Evolutionary conservation across 345 rosid genomes (phyloP).

Genomic region (Stellera chamaejasme): DNA sequence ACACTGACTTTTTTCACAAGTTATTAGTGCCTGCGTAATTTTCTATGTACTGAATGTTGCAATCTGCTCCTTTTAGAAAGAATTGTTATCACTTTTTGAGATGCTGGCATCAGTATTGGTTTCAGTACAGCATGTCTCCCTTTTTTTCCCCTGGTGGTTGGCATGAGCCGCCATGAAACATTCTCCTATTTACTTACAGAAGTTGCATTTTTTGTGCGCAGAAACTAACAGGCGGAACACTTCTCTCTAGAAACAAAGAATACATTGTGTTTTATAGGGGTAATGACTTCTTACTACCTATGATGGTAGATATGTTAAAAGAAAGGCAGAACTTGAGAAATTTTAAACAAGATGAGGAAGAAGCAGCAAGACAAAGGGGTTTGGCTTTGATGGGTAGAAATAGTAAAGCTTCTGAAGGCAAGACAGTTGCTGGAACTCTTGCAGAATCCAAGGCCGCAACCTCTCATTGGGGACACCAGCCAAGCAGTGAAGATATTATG

Average conservation of each 20-base stretch:
- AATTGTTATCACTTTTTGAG: no score
- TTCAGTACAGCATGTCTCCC: background rate
- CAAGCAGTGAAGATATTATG: conserved; percentile 43
- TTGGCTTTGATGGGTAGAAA: conserved; percentile 23
- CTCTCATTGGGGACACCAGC: conserved; percentile 65
- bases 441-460: conserved; percentile 82
- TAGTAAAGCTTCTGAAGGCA: conserved; percentile 25
- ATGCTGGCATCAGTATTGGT: no score
- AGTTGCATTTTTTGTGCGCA: conserved; percentile 26
- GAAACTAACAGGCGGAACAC: conserved; percentile 80
- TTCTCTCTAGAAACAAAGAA: conserved; percentile 85
- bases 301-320: conserved; percentile 41
- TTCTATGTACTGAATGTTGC: no score
- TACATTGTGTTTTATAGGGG: conserved; percentile 89
- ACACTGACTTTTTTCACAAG: no score
- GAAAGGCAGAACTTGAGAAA: conserved; percentile 47
- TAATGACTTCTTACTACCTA: conserved; percentile 84
- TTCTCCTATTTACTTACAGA: conserved; percentile 11
- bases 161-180: background rate
- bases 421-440: conserved; percentile 76
- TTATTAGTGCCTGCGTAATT: no score
- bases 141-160: background rate
- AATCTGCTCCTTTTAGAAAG: no score
- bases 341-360: conserved; percentile 68
- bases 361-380: conserved; percentile 51